Base-by-base conservation (phyloP, 2,329 filamentous ascomycete species). In the Nemania serpens region DNA sequence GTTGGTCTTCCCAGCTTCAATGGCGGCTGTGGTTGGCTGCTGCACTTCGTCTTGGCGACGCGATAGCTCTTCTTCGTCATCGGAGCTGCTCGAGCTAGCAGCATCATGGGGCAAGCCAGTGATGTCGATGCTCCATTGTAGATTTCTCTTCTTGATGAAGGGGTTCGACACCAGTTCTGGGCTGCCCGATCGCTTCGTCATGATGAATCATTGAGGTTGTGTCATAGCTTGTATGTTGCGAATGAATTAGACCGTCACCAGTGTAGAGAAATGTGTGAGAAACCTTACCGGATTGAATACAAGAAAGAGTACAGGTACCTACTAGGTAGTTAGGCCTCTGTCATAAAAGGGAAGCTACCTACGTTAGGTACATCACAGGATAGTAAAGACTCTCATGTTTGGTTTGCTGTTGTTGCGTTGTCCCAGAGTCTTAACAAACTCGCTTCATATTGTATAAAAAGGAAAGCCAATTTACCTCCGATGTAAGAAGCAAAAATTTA, bases 121-220 rank as follows among this genome's bases (percentile, higher is more conserved):
- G 20, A 69, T 56, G 13, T 73, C 67, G 11, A 80, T 65, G 5
- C 71, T 76, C 80, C 79, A 82, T 66, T 75, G 65, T 5, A 81
- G 72, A 61, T 82, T 82, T 20, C 73, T 72, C 62, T 76, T 79
- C 69, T 82, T 82, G 62, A 81, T 76, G 60, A 80, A 78, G 0
- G 80, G 79, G 52, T 81, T 82, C 2, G 75, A 62, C 9, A 81
- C 76, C 52, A 81, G 66, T 20, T 68, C 63, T 1, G 74, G 73
- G 55, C 73, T 75, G 25, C 66, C 68, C 1, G 39, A 52, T 18
- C 74, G 71, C 56, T 78, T 78, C 9, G 67, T 57, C 72, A 75
- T 74, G 36, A 51, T 54, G 17, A 37, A 52, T 58, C 3, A 58
- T 50, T 1, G 54, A 34, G 43, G 20, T 42, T 4, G 11, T 29